Percentiles rank a stretch among this genome's conserved stretches.
Conservation (phyloP, 2,329 filamentous ascomycete genomes). For the Penicillium frequentans region DNA sequence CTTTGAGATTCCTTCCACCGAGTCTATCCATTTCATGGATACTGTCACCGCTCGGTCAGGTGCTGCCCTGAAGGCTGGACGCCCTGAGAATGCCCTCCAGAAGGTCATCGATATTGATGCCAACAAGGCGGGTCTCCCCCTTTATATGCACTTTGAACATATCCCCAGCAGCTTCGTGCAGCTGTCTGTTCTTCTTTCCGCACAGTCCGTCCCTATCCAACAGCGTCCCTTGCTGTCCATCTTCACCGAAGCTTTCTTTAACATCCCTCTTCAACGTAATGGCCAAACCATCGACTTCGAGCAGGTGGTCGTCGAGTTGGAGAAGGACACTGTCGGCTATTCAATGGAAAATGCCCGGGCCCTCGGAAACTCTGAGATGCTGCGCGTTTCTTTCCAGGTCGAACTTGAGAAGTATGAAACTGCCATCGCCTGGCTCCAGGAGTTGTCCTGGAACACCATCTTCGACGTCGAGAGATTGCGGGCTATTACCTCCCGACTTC, state of each 20-base stretch:
- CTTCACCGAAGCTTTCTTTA: constrained; percentile 92
- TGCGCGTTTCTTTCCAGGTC: constrained; percentile 78
- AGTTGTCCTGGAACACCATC: constrained; percentile 82
- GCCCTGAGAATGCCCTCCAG: constrained; percentile 69
- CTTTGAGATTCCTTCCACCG: constrained; percentile 79
- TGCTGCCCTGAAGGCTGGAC: constrained; percentile 69
- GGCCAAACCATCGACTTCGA: constrained; percentile 82
- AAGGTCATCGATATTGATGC: constrained; percentile 69
- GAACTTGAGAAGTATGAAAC: constrained; percentile 85
- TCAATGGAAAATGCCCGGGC: constrained; percentile 66
- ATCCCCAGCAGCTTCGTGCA: constrained; percentile 92
- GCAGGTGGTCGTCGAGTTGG: constrained; percentile 85
- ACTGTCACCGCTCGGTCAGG: constrained; percentile 83
- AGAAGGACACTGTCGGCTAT: constrained; percentile 88
- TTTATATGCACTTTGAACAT: constrained; percentile 97
- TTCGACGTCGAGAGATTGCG: constrained; percentile 73
- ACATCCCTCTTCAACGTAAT: constrained; percentile 76
- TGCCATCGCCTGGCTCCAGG: constrained; percentile 79
- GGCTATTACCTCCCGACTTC: constrained; percentile 71
- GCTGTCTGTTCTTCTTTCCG: constrained; percentile 77
- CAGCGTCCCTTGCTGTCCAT: constrained; percentile 81
- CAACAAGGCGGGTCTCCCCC: constrained; percentile 56
- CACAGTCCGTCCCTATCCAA: constrained; percentile 72
- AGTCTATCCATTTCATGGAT: constrained; percentile 93
- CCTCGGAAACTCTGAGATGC: constrained; percentile 76